Evolutionary conservation across 2,329 filamentous ascomycete species (phyloP).

Genomic region (Xylariaceae sp.): DNA sequence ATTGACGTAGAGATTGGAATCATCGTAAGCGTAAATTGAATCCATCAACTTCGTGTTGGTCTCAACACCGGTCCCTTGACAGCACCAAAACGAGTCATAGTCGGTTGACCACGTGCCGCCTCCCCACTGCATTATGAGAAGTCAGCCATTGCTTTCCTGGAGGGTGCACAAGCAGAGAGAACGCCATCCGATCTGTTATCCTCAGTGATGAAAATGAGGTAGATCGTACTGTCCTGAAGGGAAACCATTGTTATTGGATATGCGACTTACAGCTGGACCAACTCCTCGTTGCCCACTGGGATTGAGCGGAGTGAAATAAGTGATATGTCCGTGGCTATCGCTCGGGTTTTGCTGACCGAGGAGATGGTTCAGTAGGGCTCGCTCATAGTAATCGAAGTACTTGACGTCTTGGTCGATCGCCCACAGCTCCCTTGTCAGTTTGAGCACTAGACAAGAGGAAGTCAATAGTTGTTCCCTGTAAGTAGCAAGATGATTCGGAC

Average conservation of each 20-base stretch:
- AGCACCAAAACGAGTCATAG: conserved; percentile 51
- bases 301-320: conserved; percentile 48
- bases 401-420: conserved; percentile 34
- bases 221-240: too few relatives aligned
- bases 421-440: conserved; percentile 49
- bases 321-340: conserved; percentile 43
- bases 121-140: conserved; percentile 31
- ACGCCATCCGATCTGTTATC: too few relatives aligned
- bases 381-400: conserved; percentile 53
- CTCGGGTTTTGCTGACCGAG: conserved; percentile 44
- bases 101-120: conserved; percentile 52
- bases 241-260: too few relatives aligned
- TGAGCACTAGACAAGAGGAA: conserved; percentile 34
- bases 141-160: too few relatives aligned
- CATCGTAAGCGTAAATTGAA: conserved; percentile 45
- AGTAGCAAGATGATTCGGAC: too few relatives aligned
- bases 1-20: conserved; percentile 41
- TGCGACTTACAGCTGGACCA: conserved; percentile 34
- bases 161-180: too few relatives aligned
- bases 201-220: too few relatives aligned
- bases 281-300: conserved; percentile 43
- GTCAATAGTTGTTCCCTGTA: too few relatives aligned
- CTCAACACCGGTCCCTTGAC: conserved; percentile 47
- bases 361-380: conserved; percentile 45
- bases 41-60: conserved; percentile 51